Evolutionary conservation across 768 basidiomycete genomes (phyloP), one percentile per base, ranked within the genome.

Genomic region (Rhizopogon sp.): DNA sequence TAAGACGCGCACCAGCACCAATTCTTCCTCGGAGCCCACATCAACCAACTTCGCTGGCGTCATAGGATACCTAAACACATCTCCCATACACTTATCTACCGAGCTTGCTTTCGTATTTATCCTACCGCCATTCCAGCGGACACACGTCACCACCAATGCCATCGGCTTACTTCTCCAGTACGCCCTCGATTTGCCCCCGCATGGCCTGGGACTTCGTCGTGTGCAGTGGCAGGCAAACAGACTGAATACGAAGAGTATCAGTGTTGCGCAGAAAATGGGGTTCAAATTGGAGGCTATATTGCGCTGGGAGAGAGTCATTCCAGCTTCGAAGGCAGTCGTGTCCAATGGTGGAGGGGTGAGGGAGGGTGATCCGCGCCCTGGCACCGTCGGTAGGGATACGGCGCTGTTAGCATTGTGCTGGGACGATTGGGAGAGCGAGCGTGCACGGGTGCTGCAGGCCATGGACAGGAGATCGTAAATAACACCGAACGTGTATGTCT

Each of bases 151-250:
- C 2, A 77, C 83, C 5, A 79, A 81, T 57, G 77, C 78, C 1
- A 67, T 76, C 11, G 81, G 79, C 0, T 62, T 82, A 3, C 68
- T 84, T 7, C 69, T 90, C 17, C 68, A 73, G 16, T 79, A 77
- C 47, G 70, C 78, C 7, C 64, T 79, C 11, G 70, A 79, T 50
- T 55, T 68, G 4, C 76, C 80, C 0, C 52, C 44, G 5, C 66
- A 72, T 28, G 80, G 80, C 1, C 70, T 88, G 3, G 80, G 81
- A 0, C 64, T 89, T 35, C 76, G 86, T 3, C 74, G 87, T 9
- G 79, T 87, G 0, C 79, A 80, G 29, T 90, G 85, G 82, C 76
- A 78, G 56, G 74, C 83, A 4, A 78, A 82, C 49, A 61, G 67
- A 11, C 53, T 62, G 22, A 89, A 90, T 61, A 49, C 43, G 10